A percentile compares a stretch with the other conserved stretches of the same genome.
Conservation (phyloP, 768 basidiomycete species). For the Calocera viscosa region DNA sequence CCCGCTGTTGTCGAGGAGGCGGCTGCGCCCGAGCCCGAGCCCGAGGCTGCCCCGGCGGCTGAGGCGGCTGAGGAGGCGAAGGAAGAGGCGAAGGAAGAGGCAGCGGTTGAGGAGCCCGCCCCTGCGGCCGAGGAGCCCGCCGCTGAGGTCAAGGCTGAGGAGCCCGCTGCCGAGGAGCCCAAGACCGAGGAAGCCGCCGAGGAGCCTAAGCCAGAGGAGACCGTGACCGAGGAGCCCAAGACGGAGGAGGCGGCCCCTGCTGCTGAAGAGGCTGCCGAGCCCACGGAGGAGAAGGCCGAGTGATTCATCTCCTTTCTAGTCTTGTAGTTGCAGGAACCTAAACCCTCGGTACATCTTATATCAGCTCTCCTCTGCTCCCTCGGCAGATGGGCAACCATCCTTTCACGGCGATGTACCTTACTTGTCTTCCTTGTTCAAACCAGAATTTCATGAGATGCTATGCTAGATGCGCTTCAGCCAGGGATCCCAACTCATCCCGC, state of each 20-base stretch:
- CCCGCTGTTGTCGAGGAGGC: constrained; percentile 15
- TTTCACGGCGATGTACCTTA: constrained; percentile 6
- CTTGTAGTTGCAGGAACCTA: neutral
- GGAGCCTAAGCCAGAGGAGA: constrained; percentile 16
- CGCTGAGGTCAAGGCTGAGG: constrained; percentile 17
- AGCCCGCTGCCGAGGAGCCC: neutral
- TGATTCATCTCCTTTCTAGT: neutral
- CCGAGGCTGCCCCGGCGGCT: constrained; percentile 27
- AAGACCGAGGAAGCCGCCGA: constrained; percentile 17
- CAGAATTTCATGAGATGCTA: neutral
- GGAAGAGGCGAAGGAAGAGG: constrained; percentile 13
- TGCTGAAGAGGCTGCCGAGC: constrained; percentile 25
- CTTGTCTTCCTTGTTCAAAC: neutral
- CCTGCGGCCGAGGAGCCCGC: constrained; percentile 15
- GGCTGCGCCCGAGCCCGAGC: constrained; percentile 15
- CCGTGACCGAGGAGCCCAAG: constrained; percentile 11
- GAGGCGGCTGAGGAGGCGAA: constrained; percentile 15
- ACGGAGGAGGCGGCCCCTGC: constrained; percentile 13
- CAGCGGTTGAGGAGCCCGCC: constrained; percentile 11
- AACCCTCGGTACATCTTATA: constrained; percentile 7
- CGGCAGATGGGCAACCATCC: neutral
- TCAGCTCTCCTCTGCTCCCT: neutral
- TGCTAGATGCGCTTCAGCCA: too few species aligned
- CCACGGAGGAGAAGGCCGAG: constrained; percentile 20
- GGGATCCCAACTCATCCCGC: too few species aligned